These are phyloP conservation scores for Penicillium angulare DNA, from an alignment of 495 filamentous ascomycete species.

Conservation along the genomic window DNA sequence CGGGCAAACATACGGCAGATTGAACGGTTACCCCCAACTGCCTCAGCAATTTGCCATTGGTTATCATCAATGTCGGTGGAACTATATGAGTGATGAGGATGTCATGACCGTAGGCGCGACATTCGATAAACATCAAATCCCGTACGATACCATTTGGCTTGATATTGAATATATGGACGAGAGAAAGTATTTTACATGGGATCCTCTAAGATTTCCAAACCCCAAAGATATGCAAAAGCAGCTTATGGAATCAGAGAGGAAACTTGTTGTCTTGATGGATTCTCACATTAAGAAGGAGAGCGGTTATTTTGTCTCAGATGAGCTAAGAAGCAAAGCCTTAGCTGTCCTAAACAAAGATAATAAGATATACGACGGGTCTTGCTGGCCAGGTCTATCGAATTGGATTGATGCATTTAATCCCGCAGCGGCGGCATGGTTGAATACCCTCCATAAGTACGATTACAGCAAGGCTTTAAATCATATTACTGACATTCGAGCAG, in stretches of 20 bases:
- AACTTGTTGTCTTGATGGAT: conserved; percentile 93
- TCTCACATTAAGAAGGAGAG: conserved; percentile 94
- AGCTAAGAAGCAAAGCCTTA: conserved; percentile 78
- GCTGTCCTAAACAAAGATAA: conserved; percentile 87
- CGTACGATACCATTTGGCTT: conserved; percentile 98
- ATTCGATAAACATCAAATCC: conserved; percentile 91
- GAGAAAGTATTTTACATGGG: conserved; percentile 98
- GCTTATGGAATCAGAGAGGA: conserved; percentile 76
- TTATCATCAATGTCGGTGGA: conserved; percentile 98
- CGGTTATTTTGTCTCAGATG: conserved; percentile 70
- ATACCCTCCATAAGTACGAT: conserved; percentile 78
- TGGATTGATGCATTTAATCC: conserved; percentile 97
- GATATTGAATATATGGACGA: conserved; percentile 95
- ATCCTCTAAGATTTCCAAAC: conserved; percentile 78
- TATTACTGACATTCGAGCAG: no score
- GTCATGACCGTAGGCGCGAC: conserved; percentile 94
- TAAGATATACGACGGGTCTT: conserved; percentile 90
- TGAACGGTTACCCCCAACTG: conserved; percentile 91
- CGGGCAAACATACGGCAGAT: conserved; percentile 75
- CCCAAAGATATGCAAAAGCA: conserved; percentile 86
- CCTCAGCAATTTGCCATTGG: conserved; percentile 88
- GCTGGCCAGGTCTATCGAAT: conserved; percentile 94
- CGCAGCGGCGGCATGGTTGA: conserved; percentile 85
- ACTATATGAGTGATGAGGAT: conserved; percentile 95
- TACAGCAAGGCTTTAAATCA: no score